Evolutionary conservation across 1,284 basidiomycete species (phyloP).

Genomic region (Boletellus dicymbophilus): DNA sequence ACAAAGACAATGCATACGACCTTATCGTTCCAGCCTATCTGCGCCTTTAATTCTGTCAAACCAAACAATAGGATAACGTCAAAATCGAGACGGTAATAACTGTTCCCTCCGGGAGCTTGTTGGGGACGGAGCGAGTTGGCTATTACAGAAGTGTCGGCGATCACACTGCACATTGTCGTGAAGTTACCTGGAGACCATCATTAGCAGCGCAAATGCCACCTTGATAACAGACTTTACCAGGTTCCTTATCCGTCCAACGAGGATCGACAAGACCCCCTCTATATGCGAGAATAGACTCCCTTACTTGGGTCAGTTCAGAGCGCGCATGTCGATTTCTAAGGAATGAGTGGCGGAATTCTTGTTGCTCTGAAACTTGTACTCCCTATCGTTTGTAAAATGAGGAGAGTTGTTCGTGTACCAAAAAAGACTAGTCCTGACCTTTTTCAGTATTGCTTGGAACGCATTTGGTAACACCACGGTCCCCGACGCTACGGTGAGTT

Average conservation of each 20-base stretch:
- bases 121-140: neutral
- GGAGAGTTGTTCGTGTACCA: too few relatives aligned
- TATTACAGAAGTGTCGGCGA: constrained; percentile 12
- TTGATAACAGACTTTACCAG: neutral
- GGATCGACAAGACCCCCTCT: constrained; percentile 10
- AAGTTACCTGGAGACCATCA: neutral
- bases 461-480: constrained; percentile 15
- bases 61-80: constrained; percentile 17
- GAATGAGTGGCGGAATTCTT: constrained; percentile 29
- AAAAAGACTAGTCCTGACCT: constrained; percentile 15
- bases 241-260: constrained; percentile 14
- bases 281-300: constrained; percentile 12
- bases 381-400: constrained; percentile 19
- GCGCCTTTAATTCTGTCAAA: constrained; percentile 18
- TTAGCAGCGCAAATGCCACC: neutral
- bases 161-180: constrained; percentile 8
- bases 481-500: constrained; percentile 16
- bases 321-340: neutral
- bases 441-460: constrained; percentile 33
- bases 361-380: constrained; percentile 30
- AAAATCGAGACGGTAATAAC: constrained; percentile 5
- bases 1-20: neutral
- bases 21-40: constrained; percentile 6
- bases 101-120: neutral
- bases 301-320: neutral